Base-by-base conservation (phyloP, 2,329 filamentous ascomycete genomes). In the Fonsecaea nubica region DNA sequence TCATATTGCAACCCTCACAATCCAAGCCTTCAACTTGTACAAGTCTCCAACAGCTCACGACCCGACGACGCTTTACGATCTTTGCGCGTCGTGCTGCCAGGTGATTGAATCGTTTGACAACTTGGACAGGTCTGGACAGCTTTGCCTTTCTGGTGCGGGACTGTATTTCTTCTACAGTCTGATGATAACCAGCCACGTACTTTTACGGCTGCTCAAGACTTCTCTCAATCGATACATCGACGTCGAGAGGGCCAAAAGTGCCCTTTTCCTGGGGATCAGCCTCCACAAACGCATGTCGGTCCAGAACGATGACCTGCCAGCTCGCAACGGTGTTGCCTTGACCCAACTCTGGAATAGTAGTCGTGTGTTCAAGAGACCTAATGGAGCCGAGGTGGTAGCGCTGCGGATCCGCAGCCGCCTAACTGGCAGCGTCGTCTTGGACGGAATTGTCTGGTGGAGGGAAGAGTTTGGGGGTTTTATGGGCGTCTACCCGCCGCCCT, bases 401-500 rank as follows among this genome's bases (percentile, higher is more conserved):
- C 71, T 81, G n/a, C 73, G 79, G 4, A 78, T 81, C 35, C 75
- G 79, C 12, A 78, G 77, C 62, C 77, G 79, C 10, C 68, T 81
- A 12, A 74, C 74, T 0, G 71, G 79, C 6, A 78, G 78, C 62
- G 73, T 75, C 8, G 72, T 80, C 4, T 69, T 80, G 18, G 80
- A 81, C 68, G 69, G 75, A 10, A 73, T 80, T 25, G 79, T 78
- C 74, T 81, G 79, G 79, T 81, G 78, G 78, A 75, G 79, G 6
- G 79, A 81, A 55, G 79, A 81, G 60, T 78, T 76, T 60, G 78
- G 67, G 21, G 60, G 60, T 1, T 60, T 62, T 12, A 65, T 65
- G 61, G 68, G 68, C 4, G 52, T 70, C 18, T 70, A 69, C 32
- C 65, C 66, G 15, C 66, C 68, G 6, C 68, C 68, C 10, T 57